Evolutionary conservation across 202 grass and related monocot genomes (phyloP).

Genomic region (Hordeum pubiflorum): DNA sequence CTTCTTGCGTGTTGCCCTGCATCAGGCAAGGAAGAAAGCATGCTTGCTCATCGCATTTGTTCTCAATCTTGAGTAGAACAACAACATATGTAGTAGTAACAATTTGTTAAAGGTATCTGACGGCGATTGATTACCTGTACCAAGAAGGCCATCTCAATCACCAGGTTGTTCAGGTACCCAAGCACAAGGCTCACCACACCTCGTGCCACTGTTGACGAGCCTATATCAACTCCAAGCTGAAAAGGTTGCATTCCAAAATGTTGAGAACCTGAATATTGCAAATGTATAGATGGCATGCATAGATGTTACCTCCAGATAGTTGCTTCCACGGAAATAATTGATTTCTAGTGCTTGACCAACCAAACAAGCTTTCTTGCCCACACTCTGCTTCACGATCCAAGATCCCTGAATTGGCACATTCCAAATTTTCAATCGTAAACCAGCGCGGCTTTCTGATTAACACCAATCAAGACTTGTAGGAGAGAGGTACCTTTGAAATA

Average conservation of each 20-base stretch:
- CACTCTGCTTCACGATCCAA: slow-evolving; percentile 99
- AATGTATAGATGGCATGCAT: not conserved
- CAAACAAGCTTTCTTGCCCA: slow-evolving; percentile 98
- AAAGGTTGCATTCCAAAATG: slow-evolving; percentile 21
- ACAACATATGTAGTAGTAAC: not conserved
- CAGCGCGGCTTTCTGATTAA: not conserved
- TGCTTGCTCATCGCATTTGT: not conserved
- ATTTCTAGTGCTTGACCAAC: slow-evolving; percentile 87
- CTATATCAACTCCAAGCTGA: slow-evolving; percentile 86
- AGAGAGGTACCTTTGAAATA: slow-evolving; percentile 78
- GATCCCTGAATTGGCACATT: slow-evolving; percentile 52
- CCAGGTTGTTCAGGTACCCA: slow-evolving; percentile 87
- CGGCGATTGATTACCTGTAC: slow-evolving; percentile 50
- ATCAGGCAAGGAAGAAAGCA: not conserved
- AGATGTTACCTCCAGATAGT: slow-evolving; percentile 83
- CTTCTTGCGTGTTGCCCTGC: slow-evolving; percentile 74
- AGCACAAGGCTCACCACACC: slow-evolving; percentile 94
- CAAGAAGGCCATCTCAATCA: slow-evolving; percentile 97
- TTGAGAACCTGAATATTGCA: not conserved
- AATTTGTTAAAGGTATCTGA: not conserved
- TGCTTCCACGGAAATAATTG: slow-evolving; percentile 89
- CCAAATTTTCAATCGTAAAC: slow-evolving; percentile 14
- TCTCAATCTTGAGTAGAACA: not conserved
- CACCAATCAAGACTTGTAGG: not conserved
- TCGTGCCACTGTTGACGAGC: slow-evolving; percentile 85